Evolutionary conservation across 2,329 filamentous ascomycete genomes (phyloP), one percentile per base, ranked within the genome.

Genomic region (Ceratocystis colombiana): DNA sequence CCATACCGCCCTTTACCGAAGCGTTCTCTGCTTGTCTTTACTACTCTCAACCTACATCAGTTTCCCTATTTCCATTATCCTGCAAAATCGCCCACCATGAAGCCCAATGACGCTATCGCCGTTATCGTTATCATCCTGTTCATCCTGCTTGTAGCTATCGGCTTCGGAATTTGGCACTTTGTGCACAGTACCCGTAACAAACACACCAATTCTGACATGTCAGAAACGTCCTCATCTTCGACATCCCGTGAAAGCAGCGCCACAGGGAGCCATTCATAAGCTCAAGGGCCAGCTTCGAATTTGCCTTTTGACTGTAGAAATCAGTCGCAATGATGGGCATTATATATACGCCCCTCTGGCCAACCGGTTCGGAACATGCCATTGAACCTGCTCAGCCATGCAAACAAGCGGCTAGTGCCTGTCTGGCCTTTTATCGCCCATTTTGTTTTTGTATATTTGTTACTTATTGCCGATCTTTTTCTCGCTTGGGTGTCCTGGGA

Each of bases 101-200:
- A 87, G 74, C 76, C 81, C 77, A 87, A 87, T 80, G 80, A 87
- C 75, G 82, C 83, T 72, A 87, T 87, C 74, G 84, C 84, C 71
- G 79, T 87, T 74, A 87, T 87, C 73, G 82, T 87, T 75, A 86
- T 87, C 74, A 74, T 87, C 66, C 79, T 87, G 70, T 87, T 87
- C 76, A 73, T 84, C 72, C 75, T 87, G 62, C 79, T 87, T 61
- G 82, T 83, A 65, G 76, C 77, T 68, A 82, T 87, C 66, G 80
- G 82, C 6, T 86, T 86, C 71, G 84, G 82, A 68, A 87, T 87
- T 74, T 86, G 83, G 76, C 78, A 80, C 68, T 75, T 87, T 7
- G 84, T 87, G 62, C 78, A 79, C 70, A 74, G 79, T 33, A 82
- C 80, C 22, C 75, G 81, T 50, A 71, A 71, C 41, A 15, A 25